phyloP scores from a whole-genome alignment of 441 rosid species.

The Syzygium malaccense region DNA sequence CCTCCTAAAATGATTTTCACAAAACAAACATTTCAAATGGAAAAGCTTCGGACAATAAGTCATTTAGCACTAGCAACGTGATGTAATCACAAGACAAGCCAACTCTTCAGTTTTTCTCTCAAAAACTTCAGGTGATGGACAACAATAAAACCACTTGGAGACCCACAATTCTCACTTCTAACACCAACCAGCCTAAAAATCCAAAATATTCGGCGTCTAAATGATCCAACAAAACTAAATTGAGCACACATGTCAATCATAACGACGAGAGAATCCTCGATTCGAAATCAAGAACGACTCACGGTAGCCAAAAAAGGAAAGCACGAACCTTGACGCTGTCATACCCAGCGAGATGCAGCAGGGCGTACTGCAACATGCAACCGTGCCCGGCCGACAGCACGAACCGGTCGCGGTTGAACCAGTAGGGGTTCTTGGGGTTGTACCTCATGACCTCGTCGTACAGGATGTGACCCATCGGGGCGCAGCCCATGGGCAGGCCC shows the following conservation, averaged over 20 bases:
- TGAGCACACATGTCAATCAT: neutral
- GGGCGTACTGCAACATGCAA: constrained; percentile 94
- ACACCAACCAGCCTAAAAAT: neutral
- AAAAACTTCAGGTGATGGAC: neutral
- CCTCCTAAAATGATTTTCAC: constrained; percentile 43
- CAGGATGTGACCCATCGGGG: constrained; percentile 94
- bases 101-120: neutral
- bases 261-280: neutral
- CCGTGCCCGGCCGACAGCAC: constrained; percentile 99
- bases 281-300: neutral
- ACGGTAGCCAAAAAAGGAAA: neutral
- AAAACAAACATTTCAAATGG: neutral
- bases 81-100: neutral
- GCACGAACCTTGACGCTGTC: constrained; percentile 72
- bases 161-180: neutral
- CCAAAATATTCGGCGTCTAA: neutral
- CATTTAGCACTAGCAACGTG: neutral
- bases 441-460: constrained; percentile 96
- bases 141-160: neutral
- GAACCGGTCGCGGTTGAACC: constrained; percentile 98
- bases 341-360: constrained; percentile 96
- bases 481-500: constrained; percentile 99
- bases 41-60: neutral
- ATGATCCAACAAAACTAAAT: neutral
- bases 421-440: constrained; percentile 94